Conservation (phyloP, 78 protist species). For the Dictyostelium purpureum region DNA sequence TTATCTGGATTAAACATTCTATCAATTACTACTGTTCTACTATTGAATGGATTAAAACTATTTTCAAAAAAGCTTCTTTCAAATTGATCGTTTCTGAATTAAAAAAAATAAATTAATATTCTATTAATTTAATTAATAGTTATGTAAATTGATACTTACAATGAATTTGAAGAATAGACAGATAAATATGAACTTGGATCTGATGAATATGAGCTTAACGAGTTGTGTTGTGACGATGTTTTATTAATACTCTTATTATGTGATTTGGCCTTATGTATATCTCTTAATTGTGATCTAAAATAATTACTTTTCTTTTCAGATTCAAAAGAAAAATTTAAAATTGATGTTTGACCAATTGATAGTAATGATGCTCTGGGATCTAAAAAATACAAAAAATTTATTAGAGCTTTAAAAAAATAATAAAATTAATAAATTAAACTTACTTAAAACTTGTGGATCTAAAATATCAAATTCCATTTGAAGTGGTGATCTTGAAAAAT, state of each 20-base stretch:
- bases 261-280: neutral
- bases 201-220: conserved; percentile 47
- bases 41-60: conserved; percentile 7
- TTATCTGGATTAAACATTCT: conserved; percentile 17
- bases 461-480: conserved; percentile 69
- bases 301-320: neutral
- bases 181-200: conserved; percentile 64
- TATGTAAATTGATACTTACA: neutral
- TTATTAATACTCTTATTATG: neutral
- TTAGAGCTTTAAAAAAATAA: neutral
- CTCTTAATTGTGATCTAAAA: conserved; percentile 14
- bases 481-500: conserved; percentile 49
- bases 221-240: neutral
- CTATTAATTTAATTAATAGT: neutral
- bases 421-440: neutral
- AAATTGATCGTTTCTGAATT: neutral
- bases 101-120: neutral
- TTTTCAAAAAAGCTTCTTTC: neutral
- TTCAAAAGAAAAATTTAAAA: conserved; percentile 28
- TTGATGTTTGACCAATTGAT: conserved; percentile 70
- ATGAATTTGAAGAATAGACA: conserved; percentile 34
- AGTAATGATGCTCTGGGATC: conserved; percentile 29
- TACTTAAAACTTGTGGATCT: conserved; percentile 37
- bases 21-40: neutral
- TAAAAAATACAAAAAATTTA: neutral